Conservation (phyloP, 257 asterid genomes). For the Galeopsis tetrahit region DNA sequence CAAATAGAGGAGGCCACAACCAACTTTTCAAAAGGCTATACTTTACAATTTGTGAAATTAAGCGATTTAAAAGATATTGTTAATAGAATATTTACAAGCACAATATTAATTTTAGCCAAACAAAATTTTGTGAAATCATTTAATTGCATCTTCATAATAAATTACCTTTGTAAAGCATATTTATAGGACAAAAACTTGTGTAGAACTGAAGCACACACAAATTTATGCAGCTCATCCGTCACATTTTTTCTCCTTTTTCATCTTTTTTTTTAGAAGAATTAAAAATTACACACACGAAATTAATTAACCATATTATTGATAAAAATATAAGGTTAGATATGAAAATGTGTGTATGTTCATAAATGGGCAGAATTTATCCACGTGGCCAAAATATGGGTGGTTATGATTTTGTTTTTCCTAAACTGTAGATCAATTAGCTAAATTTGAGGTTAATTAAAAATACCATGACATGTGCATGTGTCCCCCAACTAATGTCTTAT, state of each 20-base stretch:
- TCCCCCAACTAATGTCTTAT: constrained; percentile 45
- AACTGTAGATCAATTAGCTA: constrained; percentile 38
- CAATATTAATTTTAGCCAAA: constrained; percentile 10
- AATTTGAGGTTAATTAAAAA: constrained; percentile 30
- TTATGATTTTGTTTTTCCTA: background rate
- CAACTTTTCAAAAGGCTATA: background rate
- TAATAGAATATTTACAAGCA: no score
- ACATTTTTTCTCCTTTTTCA: no score
- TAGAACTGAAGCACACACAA: background rate
- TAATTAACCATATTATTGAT: no score
- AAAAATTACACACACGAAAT: background rate
- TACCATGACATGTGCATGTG: constrained; percentile 62
- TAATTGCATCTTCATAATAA: constrained; percentile 4
- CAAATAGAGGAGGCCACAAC: background rate
- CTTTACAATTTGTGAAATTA: no score
- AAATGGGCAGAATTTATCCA: constrained; percentile 24
- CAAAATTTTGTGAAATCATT: constrained; percentile 19
- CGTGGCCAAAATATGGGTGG: constrained; percentile 22
- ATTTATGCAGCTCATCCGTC: no score
- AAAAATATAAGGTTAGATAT: background rate
- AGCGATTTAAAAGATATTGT: no score
- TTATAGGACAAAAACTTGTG: background rate
- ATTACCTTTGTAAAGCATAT: background rate
- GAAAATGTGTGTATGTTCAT: background rate
- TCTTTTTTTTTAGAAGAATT: no score